Conservation (phyloP, 2,329 filamentous ascomycete species). For the Torrubiellomyces zombiae region DNA sequence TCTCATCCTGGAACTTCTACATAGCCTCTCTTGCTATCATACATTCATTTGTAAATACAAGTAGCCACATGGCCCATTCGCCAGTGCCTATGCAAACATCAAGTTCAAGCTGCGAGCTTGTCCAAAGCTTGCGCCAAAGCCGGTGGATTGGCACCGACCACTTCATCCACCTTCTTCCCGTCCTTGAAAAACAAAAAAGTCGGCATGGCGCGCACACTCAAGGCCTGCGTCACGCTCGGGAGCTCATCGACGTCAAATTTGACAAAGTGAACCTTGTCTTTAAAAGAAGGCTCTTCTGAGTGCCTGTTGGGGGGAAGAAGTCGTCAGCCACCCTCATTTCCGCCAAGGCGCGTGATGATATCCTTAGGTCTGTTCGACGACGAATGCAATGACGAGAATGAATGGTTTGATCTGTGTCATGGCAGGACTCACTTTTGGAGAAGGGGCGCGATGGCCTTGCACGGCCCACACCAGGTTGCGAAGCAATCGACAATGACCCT, state of each 20-base stretch:
- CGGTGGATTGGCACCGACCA: slow-evolving; percentile 66
- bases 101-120: slow-evolving; percentile 3
- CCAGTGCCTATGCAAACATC: too few species aligned
- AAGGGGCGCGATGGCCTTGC: slow-evolving; percentile 72
- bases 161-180: slow-evolving; percentile 52
- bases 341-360: too few species aligned
- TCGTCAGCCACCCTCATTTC: too few species aligned
- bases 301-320: too few species aligned
- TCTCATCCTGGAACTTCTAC: too few species aligned
- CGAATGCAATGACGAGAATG: neutral
- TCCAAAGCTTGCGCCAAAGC: slow-evolving; percentile 26
- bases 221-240: slow-evolving; percentile 54
- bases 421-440: slow-evolving; percentile 21
- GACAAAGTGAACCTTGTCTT: slow-evolving; percentile 54
- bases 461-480: slow-evolving; percentile 84
- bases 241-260: slow-evolving; percentile 83
- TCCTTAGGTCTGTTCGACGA: slow-evolving; percentile 2
- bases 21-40: too few species aligned
- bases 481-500: slow-evolving; percentile 71
- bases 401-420: neutral
- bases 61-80: too few species aligned
- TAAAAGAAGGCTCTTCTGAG: slow-evolving; percentile 24
- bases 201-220: slow-evolving; percentile 78
- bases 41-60: too few species aligned
- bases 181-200: slow-evolving; percentile 75